A percentile compares a stretch with the other conserved stretches of the same genome.
phyloP scores from a whole-genome alignment of 352 stramenopile genomes.

The Phytophthora capsici region DNA sequence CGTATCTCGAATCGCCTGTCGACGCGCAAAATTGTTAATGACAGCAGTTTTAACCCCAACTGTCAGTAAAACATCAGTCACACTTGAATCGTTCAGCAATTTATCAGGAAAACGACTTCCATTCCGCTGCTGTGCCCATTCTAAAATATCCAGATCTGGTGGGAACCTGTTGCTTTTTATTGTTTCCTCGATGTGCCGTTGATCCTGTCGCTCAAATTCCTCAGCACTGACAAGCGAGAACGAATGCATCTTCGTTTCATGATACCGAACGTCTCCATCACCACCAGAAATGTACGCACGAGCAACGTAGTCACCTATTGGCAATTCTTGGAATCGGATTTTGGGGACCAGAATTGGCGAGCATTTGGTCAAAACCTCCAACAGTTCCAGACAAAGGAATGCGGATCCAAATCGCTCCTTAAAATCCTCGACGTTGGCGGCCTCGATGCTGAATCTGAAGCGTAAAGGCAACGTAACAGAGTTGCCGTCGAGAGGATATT shows the following conservation, averaged over 20 bases:
- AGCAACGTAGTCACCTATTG: conserved; percentile 5
- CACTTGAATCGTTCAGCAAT: too few species aligned
- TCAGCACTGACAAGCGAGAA: conserved; percentile 12
- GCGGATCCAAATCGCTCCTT: neutral
- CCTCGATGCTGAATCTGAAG: conserved; percentile 3
- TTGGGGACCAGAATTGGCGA: conserved; percentile 10
- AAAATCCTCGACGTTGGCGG: neutral
- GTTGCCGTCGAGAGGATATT: neutral
- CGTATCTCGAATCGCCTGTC: conserved; percentile 46
- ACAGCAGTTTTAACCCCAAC: conserved; percentile 49
- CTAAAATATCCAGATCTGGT: conserved; percentile 10
- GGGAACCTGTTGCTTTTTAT: conserved; percentile 8
- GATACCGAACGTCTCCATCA: neutral
- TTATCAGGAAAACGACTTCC: too few species aligned
- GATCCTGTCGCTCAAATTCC: conserved; percentile 7
- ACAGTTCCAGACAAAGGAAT: conserved; percentile 16
- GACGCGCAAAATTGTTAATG: conserved; percentile 29
- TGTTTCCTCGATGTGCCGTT: neutral
- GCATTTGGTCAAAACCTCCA: neutral
- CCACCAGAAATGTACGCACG: conserved; percentile 9
- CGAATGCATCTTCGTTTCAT: neutral
- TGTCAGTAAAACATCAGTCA: conserved; percentile 10
- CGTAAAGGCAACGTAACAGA: neutral
- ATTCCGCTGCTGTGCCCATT: conserved; percentile 3
- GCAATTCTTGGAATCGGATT: conserved; percentile 27